These are phyloP conservation scores for Grifola frondosa DNA, from an alignment of 1,284 basidiomycete genomes.

Conservation along the genomic window DNA sequence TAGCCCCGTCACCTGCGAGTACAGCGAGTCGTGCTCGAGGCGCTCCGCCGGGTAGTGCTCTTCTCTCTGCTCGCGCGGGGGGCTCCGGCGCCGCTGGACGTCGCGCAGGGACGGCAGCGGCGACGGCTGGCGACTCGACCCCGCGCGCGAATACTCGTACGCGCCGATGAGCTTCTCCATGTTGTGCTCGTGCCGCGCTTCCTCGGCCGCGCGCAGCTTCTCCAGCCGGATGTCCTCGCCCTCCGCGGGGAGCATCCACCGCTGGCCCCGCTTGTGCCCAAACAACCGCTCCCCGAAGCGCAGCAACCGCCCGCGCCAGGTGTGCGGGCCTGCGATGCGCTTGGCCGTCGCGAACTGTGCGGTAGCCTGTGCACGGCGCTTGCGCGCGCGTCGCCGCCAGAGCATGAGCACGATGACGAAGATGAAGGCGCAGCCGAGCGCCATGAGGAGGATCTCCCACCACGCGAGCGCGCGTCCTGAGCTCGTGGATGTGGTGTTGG, in stretches of 20 bases:
- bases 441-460: slow-evolving; percentile 84
- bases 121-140: slow-evolving; percentile 40
- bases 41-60: slow-evolving; percentile 27
- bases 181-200: slow-evolving; percentile 46
- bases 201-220: slow-evolving; percentile 47
- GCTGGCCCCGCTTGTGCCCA: slow-evolving; percentile 40
- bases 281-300: slow-evolving; percentile 59
- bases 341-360: slow-evolving; percentile 63
- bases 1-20: slow-evolving; percentile 65
- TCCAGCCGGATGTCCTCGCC: slow-evolving; percentile 42
- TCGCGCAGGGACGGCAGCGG: slow-evolving; percentile 27
- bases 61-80: slow-evolving; percentile 25
- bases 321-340: slow-evolving; percentile 43
- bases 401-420: slow-evolving; percentile 62
- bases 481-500: slow-evolving; percentile 26
- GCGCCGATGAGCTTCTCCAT: slow-evolving; percentile 49
- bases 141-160: slow-evolving; percentile 46
- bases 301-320: slow-evolving; percentile 55
- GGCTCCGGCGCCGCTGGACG: slow-evolving; percentile 19
- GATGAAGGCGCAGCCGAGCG: slow-evolving; percentile 76
- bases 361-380: slow-evolving; percentile 63
- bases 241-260: slow-evolving; percentile 26
- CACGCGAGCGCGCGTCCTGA: slow-evolving; percentile 55
- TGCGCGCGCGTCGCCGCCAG: slow-evolving; percentile 69
- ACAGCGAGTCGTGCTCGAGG: slow-evolving; percentile 56